Percentiles rank a stretch among this genome's conserved stretches.
Conservation (phyloP, 129 eudicot species). For the Saussurea involucrata region DNA sequence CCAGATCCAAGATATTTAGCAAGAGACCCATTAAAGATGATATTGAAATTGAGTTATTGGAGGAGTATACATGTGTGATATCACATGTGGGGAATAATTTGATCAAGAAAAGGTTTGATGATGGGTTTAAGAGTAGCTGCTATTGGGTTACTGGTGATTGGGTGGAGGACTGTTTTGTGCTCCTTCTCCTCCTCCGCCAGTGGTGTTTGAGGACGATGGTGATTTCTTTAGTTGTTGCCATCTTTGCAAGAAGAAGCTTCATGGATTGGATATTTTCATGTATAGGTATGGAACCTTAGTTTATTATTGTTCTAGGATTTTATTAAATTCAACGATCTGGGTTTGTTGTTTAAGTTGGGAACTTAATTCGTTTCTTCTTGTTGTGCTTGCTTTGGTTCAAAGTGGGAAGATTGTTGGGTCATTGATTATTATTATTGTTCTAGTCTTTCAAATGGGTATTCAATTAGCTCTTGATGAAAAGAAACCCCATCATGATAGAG, state of each 20-base stretch:
- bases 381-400: background rate
- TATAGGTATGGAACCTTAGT: slow-evolving; percentile 49
- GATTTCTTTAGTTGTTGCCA: slow-evolving; percentile 61
- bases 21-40: slow-evolving; percentile 17
- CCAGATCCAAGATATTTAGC: slow-evolving; percentile 46
- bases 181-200: slow-evolving; percentile 42
- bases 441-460: background rate
- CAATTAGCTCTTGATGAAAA: background rate
- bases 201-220: slow-evolving; percentile 37
- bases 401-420: background rate
- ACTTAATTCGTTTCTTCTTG: background rate
- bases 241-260: slow-evolving; percentile 77
- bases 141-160: slow-evolving; percentile 23
- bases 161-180: slow-evolving; percentile 37
- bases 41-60: slow-evolving; percentile 52
- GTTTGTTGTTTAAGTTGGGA: background rate
- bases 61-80: slow-evolving; percentile 78
- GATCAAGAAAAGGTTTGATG: slow-evolving; percentile 63
- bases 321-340: background rate
- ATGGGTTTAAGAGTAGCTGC: slow-evolving; percentile 26
- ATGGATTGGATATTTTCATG: slow-evolving; percentile 81
- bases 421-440: background rate
- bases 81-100: slow-evolving; percentile 65
- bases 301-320: background rate
- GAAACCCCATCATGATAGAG: background rate